Evolutionary conservation across 1,139 yeast genomes (phyloP), one percentile per base, ranked within the genome.

Genomic region (Yamadazyma spencermartinsiae): DNA sequence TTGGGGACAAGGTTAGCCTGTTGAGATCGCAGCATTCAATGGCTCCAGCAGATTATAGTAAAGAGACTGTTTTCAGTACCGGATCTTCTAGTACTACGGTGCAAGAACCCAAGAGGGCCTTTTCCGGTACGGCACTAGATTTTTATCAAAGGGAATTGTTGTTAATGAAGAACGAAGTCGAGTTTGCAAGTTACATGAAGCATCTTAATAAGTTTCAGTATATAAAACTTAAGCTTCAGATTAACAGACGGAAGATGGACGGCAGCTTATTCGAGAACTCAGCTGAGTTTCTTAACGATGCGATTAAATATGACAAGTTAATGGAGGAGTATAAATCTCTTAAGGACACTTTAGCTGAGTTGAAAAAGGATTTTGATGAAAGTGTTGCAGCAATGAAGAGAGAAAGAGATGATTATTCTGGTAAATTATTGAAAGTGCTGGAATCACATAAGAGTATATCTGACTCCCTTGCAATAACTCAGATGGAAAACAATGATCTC

Each of bases 131-230:
- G 2, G 57, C 60, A 0, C 37, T 72, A 11, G 69, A 70, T 32
- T 77, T 68, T 47, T 80, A 76, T 48, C 78, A 75, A 40, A 61
- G 89, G 41, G 86, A 83, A 47, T 60, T 82, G 21, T 56, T 82
- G 37, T 63, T 83, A 29, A 55, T 74, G 42, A 72, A 74, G 40
- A 83, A 82, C 52, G 90, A 83, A 53, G 63, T 81, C 33, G 85
- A 81, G 37, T 82, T 83, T 53, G 65, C 79, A 8, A 68, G 73
- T 38, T 82, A 78, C 53, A 58, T 80, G 55, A 77, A 76, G 42
- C 70, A 73, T 41, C 66, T 80, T 45, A 72, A 71, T 39, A 74
- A 76, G 45, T 66, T 65, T 38, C 69, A 76, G 33, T 70, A 75
- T 38, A 57, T 72, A 18, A 65, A 71, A 38, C 57, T 63, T 31